phyloP scores from a whole-genome alignment of 495 filamentous ascomycete species.

The Penicillium waksmanii region DNA sequence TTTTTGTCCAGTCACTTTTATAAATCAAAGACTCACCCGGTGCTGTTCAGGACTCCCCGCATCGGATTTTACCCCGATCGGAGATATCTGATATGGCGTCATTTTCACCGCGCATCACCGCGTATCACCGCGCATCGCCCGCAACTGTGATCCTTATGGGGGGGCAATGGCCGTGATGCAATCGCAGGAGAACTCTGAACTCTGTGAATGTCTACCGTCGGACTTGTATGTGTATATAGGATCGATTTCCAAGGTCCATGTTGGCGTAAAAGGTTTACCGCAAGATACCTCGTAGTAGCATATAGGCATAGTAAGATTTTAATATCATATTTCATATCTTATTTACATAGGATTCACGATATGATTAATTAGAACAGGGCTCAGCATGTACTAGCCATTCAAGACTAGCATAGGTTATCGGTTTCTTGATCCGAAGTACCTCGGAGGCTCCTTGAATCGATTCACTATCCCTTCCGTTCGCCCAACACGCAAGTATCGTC shows the following conservation, averaged over 20 bases:
- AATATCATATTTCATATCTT: no score
- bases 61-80: not conserved
- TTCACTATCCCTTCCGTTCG: conserved; percentile 12
- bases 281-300: no score
- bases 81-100: not conserved
- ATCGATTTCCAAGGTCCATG: not conserved
- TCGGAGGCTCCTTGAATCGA: conserved; percentile 14
- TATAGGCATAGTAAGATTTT: no score
- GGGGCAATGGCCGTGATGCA: not conserved
- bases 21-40: not conserved
- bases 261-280: not conserved
- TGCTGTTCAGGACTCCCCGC: not conserved
- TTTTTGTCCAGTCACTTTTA: not conserved
- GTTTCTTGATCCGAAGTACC: conserved; percentile 14
- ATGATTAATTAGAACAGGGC: no score
- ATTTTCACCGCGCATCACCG: conserved; percentile 1
- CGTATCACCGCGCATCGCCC: conserved; percentile 14
- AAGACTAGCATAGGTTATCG: not conserved
- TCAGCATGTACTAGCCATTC: not conserved
- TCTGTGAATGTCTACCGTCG: not conserved
- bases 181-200: not conserved
- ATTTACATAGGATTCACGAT: no score
- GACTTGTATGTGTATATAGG: not conserved
- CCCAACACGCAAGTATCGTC: conserved; percentile 2
- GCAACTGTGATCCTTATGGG: not conserved